phyloP scores from a whole-genome alignment of 192 early-diverging fungal species.

The Coemansia guatemalensis region DNA sequence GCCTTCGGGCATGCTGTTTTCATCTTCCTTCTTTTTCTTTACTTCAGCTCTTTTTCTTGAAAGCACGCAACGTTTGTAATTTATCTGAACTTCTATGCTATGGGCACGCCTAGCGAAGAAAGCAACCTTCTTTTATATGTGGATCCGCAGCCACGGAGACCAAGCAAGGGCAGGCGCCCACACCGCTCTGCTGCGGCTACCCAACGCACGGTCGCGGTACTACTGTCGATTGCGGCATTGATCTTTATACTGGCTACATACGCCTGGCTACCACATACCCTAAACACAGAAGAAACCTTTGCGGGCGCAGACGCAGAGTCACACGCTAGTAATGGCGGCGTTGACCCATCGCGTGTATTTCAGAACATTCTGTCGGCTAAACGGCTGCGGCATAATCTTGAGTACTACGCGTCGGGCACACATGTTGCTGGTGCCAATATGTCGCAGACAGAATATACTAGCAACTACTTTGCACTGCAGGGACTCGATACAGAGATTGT shows the following conservation, averaged over 20 bases:
- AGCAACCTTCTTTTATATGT: neutral
- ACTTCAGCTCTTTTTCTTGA: neutral
- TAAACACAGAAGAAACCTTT: neutral
- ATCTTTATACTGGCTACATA: slow-evolving; percentile 10
- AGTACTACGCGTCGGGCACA: slow-evolving; percentile 56
- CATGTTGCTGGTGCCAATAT: slow-evolving; percentile 59
- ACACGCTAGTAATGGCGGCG: slow-evolving; percentile 7
- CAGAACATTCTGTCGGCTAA: slow-evolving; percentile 43
- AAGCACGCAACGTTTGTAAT: neutral
- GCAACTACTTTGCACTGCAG: slow-evolving; percentile 45
- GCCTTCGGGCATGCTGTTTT: neutral
- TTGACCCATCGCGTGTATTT: slow-evolving; percentile 43
- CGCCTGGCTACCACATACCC: slow-evolving; percentile 6
- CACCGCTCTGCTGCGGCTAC: neutral
- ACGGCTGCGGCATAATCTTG: slow-evolving; percentile 42
- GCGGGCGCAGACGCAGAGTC: neutral
- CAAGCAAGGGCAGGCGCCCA: neutral
- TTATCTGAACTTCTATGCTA: neutral
- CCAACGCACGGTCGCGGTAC: neutral
- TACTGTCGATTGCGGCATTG: slow-evolving; percentile 11
- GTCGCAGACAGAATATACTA: slow-evolving; percentile 54
- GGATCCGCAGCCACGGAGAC: neutral
- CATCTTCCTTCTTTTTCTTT: no score
- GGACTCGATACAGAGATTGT: slow-evolving; percentile 58
- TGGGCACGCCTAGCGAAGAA: neutral